Evolutionary conservation across 2,329 filamentous ascomycete genomes (phyloP).

Genomic region (Fusarium gaditjirri): DNA sequence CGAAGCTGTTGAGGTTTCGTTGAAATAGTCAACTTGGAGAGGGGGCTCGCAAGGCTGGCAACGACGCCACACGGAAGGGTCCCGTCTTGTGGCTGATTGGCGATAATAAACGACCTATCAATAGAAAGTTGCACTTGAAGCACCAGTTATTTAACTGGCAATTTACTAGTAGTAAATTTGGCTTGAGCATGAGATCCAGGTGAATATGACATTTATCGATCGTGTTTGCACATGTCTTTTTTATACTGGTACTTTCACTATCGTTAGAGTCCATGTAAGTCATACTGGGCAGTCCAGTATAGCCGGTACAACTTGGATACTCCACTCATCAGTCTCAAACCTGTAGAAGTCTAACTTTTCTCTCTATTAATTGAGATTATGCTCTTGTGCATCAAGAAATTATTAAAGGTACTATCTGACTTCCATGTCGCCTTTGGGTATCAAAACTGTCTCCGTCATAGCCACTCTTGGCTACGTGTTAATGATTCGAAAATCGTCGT

Average conservation of each 20-base stretch:
- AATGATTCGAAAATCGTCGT: not conserved
- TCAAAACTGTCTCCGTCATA: conserved; percentile 10
- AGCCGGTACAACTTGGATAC: not conserved
- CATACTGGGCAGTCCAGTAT: not conserved
- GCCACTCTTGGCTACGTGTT: not conserved
- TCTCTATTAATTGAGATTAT: not conserved
- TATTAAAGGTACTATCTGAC: not conserved
- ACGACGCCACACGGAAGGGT: conserved; percentile 18
- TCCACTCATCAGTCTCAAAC: not conserved
- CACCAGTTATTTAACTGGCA: not conserved
- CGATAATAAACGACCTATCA: conserved; percentile 5
- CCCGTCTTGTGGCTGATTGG: conserved; percentile 31
- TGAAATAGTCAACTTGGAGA: conserved; percentile 1
- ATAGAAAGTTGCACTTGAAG: not conserved
- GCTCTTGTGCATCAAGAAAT: not conserved
- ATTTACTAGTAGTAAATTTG: not conserved
- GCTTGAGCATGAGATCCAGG: not conserved
- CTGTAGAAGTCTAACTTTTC: not conserved
- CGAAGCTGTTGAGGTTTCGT: conserved; percentile 13
- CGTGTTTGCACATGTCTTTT: not conserved
- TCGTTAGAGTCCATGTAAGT: not conserved
- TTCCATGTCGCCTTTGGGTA: conserved; percentile 19
- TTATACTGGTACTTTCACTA: not conserved
- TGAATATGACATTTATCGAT: not conserved
- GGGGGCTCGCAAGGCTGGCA: conserved; percentile 28